A percentile compares a stretch with the other conserved stretches of the same genome.
Evolutionary conservation across 768 basidiomycete genomes (phyloP).

Genomic region (Flagelloscypha sp.): DNA sequence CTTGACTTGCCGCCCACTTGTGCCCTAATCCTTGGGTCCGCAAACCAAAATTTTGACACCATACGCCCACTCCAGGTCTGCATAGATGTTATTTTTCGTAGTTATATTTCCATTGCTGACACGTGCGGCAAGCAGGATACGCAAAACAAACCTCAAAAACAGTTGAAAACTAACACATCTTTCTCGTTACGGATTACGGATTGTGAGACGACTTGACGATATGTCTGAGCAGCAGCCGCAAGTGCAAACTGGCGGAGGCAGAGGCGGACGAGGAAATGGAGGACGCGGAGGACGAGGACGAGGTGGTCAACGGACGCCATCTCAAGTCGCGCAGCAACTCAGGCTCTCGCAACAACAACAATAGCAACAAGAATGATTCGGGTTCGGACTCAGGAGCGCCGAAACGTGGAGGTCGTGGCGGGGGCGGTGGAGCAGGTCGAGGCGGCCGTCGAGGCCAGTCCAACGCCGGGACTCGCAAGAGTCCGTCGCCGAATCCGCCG

Average conservation of each 20-base stretch:
- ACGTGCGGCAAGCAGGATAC: conserved; percentile 26
- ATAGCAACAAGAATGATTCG: too few species aligned
- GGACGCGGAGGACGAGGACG: too few species aligned
- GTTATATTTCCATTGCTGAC: conserved; percentile 20
- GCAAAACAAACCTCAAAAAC: conserved; percentile 39
- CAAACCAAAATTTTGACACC: conserved; percentile 3
- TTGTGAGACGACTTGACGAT: conserved; percentile 78
- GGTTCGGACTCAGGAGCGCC: conserved; percentile 16
- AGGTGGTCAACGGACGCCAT: too few species aligned
- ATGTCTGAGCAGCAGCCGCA: too few species aligned
- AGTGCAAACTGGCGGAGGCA: too few species aligned
- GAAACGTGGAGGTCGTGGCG: conserved; percentile 26
- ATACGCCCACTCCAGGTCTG: conserved; percentile 13
- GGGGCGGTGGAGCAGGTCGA: conserved; percentile 41
- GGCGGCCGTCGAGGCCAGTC: conserved; percentile 36
- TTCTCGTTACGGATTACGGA: conserved; percentile 31
- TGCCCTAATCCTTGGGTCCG: conserved; percentile 19
- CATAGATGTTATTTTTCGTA: background rate
- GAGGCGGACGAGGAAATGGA: too few species aligned
- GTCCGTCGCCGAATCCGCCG: conserved; percentile 35
- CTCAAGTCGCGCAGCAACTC: too few species aligned
- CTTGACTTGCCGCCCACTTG: conserved; percentile 66
- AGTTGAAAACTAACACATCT: conserved; percentile 43
- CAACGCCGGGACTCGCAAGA: conserved; percentile 39
- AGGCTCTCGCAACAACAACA: too few species aligned